Evolutionary conservation across 2,329 filamentous ascomycete genomes (phyloP).

Genomic region (Bertia moriformis): DNA sequence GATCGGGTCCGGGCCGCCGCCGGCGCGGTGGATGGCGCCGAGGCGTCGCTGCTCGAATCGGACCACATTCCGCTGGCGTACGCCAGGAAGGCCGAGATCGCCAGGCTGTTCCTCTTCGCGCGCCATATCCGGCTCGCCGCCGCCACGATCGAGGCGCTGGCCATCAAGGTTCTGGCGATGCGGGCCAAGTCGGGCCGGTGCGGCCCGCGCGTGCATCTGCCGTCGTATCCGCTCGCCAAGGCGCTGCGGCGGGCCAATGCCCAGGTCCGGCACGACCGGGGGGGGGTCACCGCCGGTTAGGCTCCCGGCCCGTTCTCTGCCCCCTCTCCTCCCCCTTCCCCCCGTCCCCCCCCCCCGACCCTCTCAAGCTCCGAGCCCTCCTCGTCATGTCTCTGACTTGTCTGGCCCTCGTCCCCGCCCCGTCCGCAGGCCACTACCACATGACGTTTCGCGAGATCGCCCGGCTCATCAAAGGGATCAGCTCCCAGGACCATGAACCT

Average conservation of each 20-base stretch:
- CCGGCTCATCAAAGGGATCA: constrained; percentile 25
- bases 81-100: constrained; percentile 29
- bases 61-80: constrained; percentile 27
- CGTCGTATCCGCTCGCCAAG: constrained; percentile 38
- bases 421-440: constrained; percentile 20
- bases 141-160: constrained; percentile 27
- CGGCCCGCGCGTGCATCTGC: constrained; percentile 29
- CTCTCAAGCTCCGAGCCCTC: no score
- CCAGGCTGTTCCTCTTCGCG: constrained; percentile 37
- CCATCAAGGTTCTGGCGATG: constrained; percentile 31
- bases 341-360: no score
- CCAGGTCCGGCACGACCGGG: constrained; percentile 42
- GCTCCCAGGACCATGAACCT: constrained; percentile 19
- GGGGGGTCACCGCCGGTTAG: constrained; percentile 40
- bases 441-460: constrained; percentile 27
- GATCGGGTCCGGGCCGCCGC: constrained; percentile 25
- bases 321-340: no score
- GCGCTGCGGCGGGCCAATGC: constrained; percentile 36
- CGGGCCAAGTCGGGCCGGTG: constrained; percentile 20
- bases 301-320: constrained; percentile 23
- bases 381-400: constrained; percentile 9
- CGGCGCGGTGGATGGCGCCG: constrained; percentile 28
- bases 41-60: constrained; percentile 28
- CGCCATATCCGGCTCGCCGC: constrained; percentile 37
- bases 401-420: not conserved